Percentiles rank a stretch among this genome's conserved stretches.
Conservation (phyloP, 371 early-diverging fungal genomes). For the Syncephalastrum monosporum region DNA sequence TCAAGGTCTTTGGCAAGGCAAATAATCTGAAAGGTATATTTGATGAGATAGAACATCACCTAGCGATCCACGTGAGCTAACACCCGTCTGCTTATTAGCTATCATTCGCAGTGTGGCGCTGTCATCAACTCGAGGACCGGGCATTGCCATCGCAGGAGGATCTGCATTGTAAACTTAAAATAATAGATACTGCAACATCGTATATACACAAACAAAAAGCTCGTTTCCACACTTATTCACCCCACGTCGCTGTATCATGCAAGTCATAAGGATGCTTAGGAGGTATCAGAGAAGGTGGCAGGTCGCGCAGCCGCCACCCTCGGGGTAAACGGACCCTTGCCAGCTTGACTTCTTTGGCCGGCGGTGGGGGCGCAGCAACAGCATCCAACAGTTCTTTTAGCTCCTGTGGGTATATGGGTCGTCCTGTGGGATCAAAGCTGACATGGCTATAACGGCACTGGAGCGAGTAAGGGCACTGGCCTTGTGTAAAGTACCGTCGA, state of each 20-base stretch:
- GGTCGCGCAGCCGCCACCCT: constrained; percentile 42
- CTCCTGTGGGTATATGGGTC: constrained; percentile 24
- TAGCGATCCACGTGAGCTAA: constrained; percentile 1
- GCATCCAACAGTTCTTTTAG: constrained; percentile 16
- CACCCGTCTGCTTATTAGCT: constrained; percentile 28
- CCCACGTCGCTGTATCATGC: background rate
- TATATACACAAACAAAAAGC: constrained; percentile 3
- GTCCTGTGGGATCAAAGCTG: constrained; percentile 15
- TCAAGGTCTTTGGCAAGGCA: constrained; percentile 54
- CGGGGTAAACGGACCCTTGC: constrained; percentile 20
- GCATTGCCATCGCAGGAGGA: constrained; percentile 46
- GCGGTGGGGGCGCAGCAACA: background rate
- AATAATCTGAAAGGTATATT: constrained; percentile 55
- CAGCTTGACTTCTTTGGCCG: constrained; percentile 5
- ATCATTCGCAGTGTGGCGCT: constrained; percentile 60
- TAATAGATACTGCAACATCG: constrained; percentile 4
- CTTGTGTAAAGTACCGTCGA: constrained; percentile 20
- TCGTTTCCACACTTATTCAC: background rate
- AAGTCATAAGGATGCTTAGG: constrained; percentile 14
- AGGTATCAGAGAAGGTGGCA: constrained; percentile 42
- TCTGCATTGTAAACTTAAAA: constrained; percentile 17
- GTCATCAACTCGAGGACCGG: constrained; percentile 64
- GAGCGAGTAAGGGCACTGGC: constrained; percentile 37
- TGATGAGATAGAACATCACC: background rate
- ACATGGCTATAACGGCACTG: constrained; percentile 42